These are phyloP conservation scores for Pseudogymnoascus sp. DNA, from an alignment of 2,329 filamentous ascomycete species.

Conservation along the genomic window DNA sequence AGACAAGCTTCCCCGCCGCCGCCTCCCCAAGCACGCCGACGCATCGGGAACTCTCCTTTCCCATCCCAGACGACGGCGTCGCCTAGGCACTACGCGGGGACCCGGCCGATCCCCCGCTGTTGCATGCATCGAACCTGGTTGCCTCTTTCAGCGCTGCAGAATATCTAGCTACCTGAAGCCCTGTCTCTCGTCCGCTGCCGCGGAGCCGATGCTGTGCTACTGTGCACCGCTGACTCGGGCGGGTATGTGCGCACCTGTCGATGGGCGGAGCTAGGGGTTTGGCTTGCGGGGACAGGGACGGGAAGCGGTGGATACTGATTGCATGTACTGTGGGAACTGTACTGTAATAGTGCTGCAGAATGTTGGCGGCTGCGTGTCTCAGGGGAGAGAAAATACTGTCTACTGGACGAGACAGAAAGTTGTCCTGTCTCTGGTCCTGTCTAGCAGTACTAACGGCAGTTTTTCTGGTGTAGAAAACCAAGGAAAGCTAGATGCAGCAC, in stretches of 20 bases:
- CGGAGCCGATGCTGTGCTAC: neutral
- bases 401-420: neutral
- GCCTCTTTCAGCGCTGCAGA: neutral
- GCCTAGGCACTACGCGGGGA: neutral
- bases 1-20: neutral
- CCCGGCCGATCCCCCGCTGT: neutral
- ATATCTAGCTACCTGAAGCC: neutral
- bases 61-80: neutral
- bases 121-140: neutral
- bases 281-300: neutral
- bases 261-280: constrained; percentile 3
- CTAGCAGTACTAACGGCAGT: neutral
- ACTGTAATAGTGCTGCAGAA: neutral
- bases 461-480: neutral
- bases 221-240: neutral
- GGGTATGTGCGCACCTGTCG: neutral
- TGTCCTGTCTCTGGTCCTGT: neutral
- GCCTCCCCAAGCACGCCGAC: constrained; percentile 1
- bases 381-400: neutral
- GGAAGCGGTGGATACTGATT: neutral
- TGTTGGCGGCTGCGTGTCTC: neutral
- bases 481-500: neutral
- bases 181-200: neutral
- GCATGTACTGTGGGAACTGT: neutral
- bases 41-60: neutral